A percentile compares a stretch with the other conserved stretches of the same genome.
These are phyloP conservation scores for Coemansia sp. DNA, from an alignment of 371 early-diverging fungal genomes.

Conservation along the genomic window DNA sequence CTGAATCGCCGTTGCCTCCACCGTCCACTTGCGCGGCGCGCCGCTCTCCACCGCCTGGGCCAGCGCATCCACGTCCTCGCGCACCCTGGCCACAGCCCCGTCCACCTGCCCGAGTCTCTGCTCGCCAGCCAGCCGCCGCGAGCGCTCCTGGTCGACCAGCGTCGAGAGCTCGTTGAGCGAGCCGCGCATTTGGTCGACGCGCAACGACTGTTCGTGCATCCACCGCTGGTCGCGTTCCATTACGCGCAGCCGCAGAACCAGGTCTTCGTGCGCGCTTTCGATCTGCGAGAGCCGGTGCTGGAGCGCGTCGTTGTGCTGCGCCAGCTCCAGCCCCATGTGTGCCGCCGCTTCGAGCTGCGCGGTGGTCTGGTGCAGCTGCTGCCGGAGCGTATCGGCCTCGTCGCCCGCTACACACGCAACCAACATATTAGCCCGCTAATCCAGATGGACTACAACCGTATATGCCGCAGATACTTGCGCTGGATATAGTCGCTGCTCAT, in stretches of 20 bases:
- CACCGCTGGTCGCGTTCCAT: slow-evolving; percentile 42
- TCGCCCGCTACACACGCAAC: slow-evolving; percentile 9
- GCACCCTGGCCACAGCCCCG: slow-evolving; percentile 7
- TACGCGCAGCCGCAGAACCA: slow-evolving; percentile 25
- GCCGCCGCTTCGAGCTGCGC: slow-evolving; percentile 39
- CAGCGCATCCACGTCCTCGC: slow-evolving; percentile 16
- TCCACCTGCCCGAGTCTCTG: slow-evolving; percentile 7
- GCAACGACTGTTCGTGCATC: slow-evolving; percentile 46
- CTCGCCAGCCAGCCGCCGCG: slow-evolving; percentile 5
- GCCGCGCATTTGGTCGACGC: slow-evolving; percentile 34
- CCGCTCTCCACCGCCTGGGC: background rate
- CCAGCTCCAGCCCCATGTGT: slow-evolving; percentile 39
- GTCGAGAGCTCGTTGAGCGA: slow-evolving; percentile 18
- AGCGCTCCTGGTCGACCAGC: slow-evolving; percentile 1
- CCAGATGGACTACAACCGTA: too few relatives aligned
- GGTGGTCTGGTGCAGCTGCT: slow-evolving; percentile 36
- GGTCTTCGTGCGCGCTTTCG: slow-evolving; percentile 17
- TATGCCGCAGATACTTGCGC: too few relatives aligned
- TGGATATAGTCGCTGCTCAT: too few relatives aligned
- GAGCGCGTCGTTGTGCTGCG: slow-evolving; percentile 33
- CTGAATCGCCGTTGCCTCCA: slow-evolving; percentile 4
- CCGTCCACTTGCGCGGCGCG: slow-evolving; percentile 5
- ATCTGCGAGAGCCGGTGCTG: slow-evolving; percentile 13
- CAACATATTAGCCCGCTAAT: too few relatives aligned
- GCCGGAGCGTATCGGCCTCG: slow-evolving; percentile 24